phyloP scores from a whole-genome alignment of 140 eudicot species.

The Bidens hawaiensis region DNA sequence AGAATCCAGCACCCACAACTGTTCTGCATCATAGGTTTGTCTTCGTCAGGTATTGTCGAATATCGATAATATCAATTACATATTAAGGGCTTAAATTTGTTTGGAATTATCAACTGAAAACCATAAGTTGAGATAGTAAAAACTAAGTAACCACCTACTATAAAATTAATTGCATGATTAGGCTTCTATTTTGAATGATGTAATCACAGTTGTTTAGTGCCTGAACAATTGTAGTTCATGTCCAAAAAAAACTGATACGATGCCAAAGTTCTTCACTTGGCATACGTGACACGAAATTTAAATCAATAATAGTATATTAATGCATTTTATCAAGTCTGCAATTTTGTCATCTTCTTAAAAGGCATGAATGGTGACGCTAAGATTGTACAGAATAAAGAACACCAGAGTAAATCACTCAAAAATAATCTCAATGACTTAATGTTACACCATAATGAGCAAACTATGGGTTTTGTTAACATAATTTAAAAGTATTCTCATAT shows the following conservation, averaged over 20 bases:
- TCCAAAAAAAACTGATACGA: neutral
- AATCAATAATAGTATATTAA: neutral
- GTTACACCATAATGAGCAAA: neutral
- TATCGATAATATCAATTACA: neutral
- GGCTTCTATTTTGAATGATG: neutral
- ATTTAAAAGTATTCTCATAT: neutral
- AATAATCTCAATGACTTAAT: neutral
- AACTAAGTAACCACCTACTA: neutral
- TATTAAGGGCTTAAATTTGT: neutral
- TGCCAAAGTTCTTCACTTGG: neutral
- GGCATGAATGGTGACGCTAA: neutral
- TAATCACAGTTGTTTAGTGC: neutral
- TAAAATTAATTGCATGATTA: neutral
- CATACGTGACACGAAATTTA: neutral
- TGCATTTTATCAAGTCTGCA: neutral
- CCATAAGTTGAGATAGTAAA: neutral
- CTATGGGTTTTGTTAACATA: neutral
- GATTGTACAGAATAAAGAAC: neutral
- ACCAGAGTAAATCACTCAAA: neutral
- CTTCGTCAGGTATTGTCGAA: conserved; percentile 26
- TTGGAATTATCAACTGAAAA: neutral
- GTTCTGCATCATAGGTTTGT: conserved; percentile 71
- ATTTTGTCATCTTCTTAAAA: neutral
- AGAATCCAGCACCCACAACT: conserved; percentile 96
- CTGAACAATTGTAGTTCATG: neutral